phyloP scores from a whole-genome alignment of 768 basidiomycete species.

The Suillus alpinus region DNA sequence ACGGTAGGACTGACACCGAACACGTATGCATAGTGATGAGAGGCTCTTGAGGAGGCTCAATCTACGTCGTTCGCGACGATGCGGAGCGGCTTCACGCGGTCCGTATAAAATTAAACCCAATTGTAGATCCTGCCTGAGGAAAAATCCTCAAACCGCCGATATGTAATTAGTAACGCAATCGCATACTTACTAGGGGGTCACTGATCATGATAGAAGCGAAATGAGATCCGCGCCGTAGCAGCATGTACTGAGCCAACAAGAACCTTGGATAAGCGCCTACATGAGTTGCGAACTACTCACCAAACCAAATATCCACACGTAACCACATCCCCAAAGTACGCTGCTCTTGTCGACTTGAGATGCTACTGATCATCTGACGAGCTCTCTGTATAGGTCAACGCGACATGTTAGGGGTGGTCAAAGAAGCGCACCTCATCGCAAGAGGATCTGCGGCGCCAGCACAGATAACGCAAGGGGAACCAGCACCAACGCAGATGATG shows the following conservation, averaged over 20 bases:
- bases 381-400: background rate
- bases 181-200: background rate
- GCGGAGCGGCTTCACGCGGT: background rate
- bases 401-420: background rate
- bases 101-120: background rate
- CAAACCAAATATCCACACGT: background rate
- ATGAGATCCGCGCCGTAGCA: background rate
- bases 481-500: background rate
- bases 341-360: background rate
- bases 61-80: background rate
- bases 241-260: background rate
- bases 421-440: background rate
- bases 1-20: background rate
- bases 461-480: background rate
- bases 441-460: background rate
- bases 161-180: background rate
- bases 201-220: background rate
- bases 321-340: background rate
- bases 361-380: background rate
- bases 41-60: background rate
- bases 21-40: background rate
- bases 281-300: background rate
- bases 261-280: background rate
- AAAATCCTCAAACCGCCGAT: background rate
- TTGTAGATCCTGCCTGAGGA: background rate